Conservation (phyloP, 164 flowering plant genomes). For the Warburgia ugandensis region DNA sequence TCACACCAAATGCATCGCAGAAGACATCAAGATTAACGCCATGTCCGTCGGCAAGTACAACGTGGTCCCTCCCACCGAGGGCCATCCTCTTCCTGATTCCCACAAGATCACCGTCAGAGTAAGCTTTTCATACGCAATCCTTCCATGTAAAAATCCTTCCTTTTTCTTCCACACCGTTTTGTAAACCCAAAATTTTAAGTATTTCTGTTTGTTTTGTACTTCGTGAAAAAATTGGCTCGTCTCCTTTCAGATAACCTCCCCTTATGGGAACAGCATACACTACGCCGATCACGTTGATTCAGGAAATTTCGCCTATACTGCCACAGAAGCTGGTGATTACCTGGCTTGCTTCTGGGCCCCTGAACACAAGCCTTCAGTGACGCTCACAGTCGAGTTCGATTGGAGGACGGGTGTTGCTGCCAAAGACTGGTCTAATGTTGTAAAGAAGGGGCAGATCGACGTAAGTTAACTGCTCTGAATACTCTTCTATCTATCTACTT, state of each 20-base stretch:
- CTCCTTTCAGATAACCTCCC: constrained; percentile 52
- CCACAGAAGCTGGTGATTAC: constrained; percentile 65
- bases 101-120: constrained; percentile 34
- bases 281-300: constrained; percentile 39
- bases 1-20: constrained; percentile 60
- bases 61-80: constrained; percentile 43
- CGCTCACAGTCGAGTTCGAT: constrained; percentile 51
- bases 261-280: constrained; percentile 54
- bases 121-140: not conserved
- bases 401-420: constrained; percentile 80
- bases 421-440: constrained; percentile 72
- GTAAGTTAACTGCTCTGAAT: constrained; percentile 36
- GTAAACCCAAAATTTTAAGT: not conserved
- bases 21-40: constrained; percentile 55
- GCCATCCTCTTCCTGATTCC: constrained; percentile 42
- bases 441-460: constrained; percentile 65
- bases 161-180: not conserved
- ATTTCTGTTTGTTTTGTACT: constrained; percentile 2
- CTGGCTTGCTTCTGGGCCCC: constrained; percentile 52
- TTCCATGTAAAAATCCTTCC: too few species aligned
- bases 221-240: not conserved
- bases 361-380: constrained; percentile 35
- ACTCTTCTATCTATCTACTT: too few species aligned
- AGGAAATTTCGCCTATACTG: constrained; percentile 67
- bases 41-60: constrained; percentile 63